Evolutionary conservation across 306 rosid species (phyloP).

Genomic region (Luffa acutangula): DNA sequence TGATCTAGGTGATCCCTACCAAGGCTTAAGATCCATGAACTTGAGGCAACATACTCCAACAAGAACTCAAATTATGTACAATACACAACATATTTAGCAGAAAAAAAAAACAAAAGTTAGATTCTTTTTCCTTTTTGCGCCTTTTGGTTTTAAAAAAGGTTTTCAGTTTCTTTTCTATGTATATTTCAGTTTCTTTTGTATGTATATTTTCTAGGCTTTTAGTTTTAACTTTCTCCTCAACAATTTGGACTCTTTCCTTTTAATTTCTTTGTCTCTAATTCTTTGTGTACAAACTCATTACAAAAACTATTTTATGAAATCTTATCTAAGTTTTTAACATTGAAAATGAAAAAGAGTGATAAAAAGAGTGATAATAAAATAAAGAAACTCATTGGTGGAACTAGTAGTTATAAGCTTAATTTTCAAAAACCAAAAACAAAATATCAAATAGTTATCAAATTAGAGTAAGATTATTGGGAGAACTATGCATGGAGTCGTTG

Average conservation of each 20-base stretch:
- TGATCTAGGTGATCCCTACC: constrained; percentile 13
- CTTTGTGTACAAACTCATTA: too few species aligned
- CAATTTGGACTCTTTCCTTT: not conserved
- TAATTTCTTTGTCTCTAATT: too few species aligned
- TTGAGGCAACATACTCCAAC: constrained; percentile 6
- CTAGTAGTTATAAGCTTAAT: too few species aligned
- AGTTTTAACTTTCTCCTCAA: not conserved
- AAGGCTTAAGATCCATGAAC: not conserved
- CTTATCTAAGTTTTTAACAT: too few species aligned
- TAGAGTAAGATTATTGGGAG: too few species aligned
- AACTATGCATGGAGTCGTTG: too few species aligned
- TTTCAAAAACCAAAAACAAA: too few species aligned
- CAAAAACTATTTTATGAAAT: too few species aligned
- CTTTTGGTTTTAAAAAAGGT: not conserved
- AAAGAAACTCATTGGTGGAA: too few species aligned
- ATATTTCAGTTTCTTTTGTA: not conserved
- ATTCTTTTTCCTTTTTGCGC: not conserved
- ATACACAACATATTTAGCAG: not conserved
- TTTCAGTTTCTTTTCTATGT: not conserved
- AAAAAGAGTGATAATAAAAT: too few species aligned
- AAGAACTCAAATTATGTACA: not conserved
- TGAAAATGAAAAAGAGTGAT: too few species aligned
- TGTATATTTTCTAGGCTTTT: not conserved
- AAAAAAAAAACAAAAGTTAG: not conserved
- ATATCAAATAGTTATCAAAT: too few species aligned